phyloP scores from a whole-genome alignment of 768 basidiomycete genomes.

The Neoboletus magnificus region DNA sequence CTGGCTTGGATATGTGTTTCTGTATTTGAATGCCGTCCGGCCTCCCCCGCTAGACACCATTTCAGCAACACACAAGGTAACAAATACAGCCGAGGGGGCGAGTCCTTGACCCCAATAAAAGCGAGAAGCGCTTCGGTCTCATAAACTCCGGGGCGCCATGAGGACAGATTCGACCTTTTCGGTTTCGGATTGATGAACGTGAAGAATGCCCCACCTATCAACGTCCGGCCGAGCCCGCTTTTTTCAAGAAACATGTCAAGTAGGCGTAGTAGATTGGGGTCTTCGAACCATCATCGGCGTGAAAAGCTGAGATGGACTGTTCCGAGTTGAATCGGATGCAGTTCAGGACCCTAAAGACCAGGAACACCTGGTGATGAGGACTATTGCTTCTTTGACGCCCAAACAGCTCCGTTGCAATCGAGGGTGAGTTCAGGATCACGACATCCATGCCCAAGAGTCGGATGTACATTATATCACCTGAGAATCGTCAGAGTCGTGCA shows the following conservation, averaged over 20 bases:
- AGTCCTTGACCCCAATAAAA: not conserved
- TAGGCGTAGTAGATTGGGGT: slow-evolving; percentile 87
- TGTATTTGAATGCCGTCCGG: slow-evolving; percentile 18
- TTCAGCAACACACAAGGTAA: slow-evolving; percentile 3
- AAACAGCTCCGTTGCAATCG: no score
- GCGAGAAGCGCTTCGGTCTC: slow-evolving; percentile 49
- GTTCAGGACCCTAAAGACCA: no score
- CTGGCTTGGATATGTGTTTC: slow-evolving; percentile 8
- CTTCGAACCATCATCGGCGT: slow-evolving; percentile 96
- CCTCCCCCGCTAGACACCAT: not conserved
- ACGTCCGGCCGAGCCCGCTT: slow-evolving; percentile 96
- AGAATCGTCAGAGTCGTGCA: no score
- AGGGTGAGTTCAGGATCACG: no score
- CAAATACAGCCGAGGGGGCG: not conserved
- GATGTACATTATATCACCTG: no score
- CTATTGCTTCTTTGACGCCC: no score
- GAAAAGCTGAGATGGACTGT: slow-evolving; percentile 95
- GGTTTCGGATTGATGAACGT: slow-evolving; percentile 98
- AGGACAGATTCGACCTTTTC: slow-evolving; percentile 98
- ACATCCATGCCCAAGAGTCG: no score
- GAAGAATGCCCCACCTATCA: slow-evolving; percentile 99
- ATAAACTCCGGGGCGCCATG: no score
- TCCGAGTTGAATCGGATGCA: no score
- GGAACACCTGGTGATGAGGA: no score
- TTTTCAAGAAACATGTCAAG: slow-evolving; percentile 98